A percentile compares a stretch with the other conserved stretches of the same genome.
Evolutionary conservation across 2,329 filamentous ascomycete species (phyloP).

Genomic region (Ilyonectria mors-panacis): DNA sequence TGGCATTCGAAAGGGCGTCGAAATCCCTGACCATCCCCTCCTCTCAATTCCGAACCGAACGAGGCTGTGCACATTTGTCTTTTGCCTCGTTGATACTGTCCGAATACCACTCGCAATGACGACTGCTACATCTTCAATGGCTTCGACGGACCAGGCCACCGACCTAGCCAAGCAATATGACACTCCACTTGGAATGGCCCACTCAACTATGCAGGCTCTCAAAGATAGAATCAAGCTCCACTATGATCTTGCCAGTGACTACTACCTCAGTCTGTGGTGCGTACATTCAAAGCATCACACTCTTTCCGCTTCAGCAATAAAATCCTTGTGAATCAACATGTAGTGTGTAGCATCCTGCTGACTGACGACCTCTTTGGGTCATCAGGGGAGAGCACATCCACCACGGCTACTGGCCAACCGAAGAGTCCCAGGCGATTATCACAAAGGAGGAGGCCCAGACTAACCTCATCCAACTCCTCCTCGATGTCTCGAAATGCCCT

Average conservation of each 20-base stretch:
- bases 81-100: background rate
- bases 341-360: background rate
- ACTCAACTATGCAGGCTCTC: constrained; percentile 64
- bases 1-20: background rate
- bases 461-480: constrained; percentile 69
- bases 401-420: constrained; percentile 71
- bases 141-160: constrained; percentile 43
- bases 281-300: constrained; percentile 14
- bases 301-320: background rate
- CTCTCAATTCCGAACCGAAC: background rate
- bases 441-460: constrained; percentile 72
- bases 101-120: constrained; percentile 29
- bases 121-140: constrained; percentile 13
- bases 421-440: constrained; percentile 60
- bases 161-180: constrained; percentile 62
- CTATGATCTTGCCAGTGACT: constrained; percentile 73
- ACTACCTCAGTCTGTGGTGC: constrained; percentile 74
- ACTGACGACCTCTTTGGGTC: constrained; percentile 10
- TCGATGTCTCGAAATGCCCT: constrained; percentile 55
- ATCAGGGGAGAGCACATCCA: constrained; percentile 75
- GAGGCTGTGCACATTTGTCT: constrained; percentile 1
- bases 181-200: constrained; percentile 60
- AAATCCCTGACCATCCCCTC: background rate
- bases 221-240: constrained; percentile 73
- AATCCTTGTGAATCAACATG: background rate